Base-by-base conservation (phyloP, 164 flowering plant species). In the Santalum album region DNA sequence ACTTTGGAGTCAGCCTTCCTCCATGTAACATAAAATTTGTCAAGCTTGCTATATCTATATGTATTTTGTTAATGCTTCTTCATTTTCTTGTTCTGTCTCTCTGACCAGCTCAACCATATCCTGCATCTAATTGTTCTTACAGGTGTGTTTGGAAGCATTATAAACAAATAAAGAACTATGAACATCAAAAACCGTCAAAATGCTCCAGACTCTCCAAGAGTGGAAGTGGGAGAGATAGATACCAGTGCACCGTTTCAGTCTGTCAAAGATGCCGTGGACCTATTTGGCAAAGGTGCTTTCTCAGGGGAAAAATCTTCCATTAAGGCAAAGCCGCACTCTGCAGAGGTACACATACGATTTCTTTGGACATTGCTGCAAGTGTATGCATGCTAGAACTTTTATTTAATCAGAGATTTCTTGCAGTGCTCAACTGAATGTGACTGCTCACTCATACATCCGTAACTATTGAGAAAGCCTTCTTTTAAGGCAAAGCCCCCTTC, bases 201-300 rank as follows among this genome's bases (percentile, higher is more conserved):
- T 63, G 55, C 72, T 38, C 73, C 68, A 39, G 81, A 69, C 48
- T 81, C 90, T 51, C 68, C 88, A 6, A 84, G 62, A 65, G 79
- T 53, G 17, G 87, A 71, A 71, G 88, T 86, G 24, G 96, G 96
- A 35, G 98, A 92, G 72, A 83, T 92, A 54, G 96, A 92, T 70
- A 92, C 98, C n/a, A 80, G 96, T 18, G 83, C 96, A 44, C 98
- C 98, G 25, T 89, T 92, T 75, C 89, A 85, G 54, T 92, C 98
- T 62, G 98, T 92, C 56, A 92, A 81, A 80, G 98, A 85, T 72
- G 98, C 96, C 32, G 94, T 87, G 58, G 74, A 70, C 65, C 71
- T 89, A 52, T 92, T 92, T 64, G 96, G 94, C 27, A 86, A 84
- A 78, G 90, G 82, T 62, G 78, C 90, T 49, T 72, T 77, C 58